Percentiles rank a stretch among this genome's conserved stretches.
These are phyloP conservation scores for Mycena sp. DNA, from an alignment of 1,284 basidiomycete genomes.

Conservation along the genomic window DNA sequence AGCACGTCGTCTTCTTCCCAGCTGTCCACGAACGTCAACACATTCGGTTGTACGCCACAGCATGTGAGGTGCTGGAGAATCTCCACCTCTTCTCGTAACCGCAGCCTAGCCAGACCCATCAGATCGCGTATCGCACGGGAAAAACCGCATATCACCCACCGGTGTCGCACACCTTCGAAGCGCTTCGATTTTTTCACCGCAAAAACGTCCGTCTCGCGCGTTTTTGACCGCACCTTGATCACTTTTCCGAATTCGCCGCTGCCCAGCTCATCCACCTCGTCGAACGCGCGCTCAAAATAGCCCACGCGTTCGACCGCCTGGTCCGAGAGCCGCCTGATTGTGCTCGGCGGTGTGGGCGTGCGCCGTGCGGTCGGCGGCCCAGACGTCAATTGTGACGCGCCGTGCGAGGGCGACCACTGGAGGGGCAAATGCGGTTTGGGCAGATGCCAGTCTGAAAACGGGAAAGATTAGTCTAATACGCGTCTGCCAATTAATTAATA, in stretches of 20 bases:
- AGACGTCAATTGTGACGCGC: slow-evolving; percentile 43
- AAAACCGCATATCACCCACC: slow-evolving; percentile 61
- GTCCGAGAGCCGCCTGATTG: slow-evolving; percentile 29
- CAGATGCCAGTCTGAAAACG: slow-evolving; percentile 59
- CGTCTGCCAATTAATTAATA: slow-evolving; percentile 26
- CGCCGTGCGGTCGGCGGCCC: slow-evolving; percentile 26
- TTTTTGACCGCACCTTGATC: slow-evolving; percentile 86
- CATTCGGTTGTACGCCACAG: slow-evolving; percentile 70
- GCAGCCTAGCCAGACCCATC: slow-evolving; percentile 61
- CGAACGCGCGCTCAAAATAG: slow-evolving; percentile 82
- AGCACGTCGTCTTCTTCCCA: slow-evolving; percentile 96
- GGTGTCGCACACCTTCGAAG: slow-evolving; percentile 91
- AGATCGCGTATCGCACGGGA: slow-evolving; percentile 23
- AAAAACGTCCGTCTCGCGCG: slow-evolving; percentile 57
- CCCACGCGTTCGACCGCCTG: slow-evolving; percentile 58
- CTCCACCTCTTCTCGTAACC: slow-evolving; percentile 96
- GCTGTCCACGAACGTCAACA: slow-evolving; percentile 92
- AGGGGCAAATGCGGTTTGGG: slow-evolving; percentile 57
- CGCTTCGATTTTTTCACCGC: slow-evolving; percentile 97
- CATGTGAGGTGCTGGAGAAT: slow-evolving; percentile 80
- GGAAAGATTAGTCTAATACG: slow-evolving; percentile 18
- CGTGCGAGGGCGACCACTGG: slow-evolving; percentile 56
- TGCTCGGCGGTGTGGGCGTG: slow-evolving; percentile 35
- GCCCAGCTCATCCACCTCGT: slow-evolving; percentile 85
- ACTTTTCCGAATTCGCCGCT: slow-evolving; percentile 96